Evolutionary conservation across 2,329 filamentous ascomycete genomes (phyloP).

Genomic region (Botryotinia convoluta): DNA sequence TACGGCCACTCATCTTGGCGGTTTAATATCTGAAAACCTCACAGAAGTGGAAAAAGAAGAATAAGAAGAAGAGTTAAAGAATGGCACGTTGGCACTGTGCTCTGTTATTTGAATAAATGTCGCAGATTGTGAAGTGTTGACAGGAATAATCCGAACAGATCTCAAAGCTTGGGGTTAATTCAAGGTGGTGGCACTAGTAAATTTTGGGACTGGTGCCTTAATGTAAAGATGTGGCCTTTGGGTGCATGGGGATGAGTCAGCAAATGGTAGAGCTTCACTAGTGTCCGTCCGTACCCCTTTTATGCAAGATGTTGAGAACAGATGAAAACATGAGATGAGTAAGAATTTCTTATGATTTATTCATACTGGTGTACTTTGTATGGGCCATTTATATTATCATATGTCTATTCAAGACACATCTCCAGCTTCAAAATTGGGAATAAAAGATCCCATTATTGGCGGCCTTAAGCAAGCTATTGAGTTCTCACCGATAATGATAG

Average conservation of each 20-base stretch:
- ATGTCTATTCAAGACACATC: background rate
- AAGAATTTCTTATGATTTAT: background rate
- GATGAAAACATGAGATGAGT: background rate
- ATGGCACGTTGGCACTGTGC: constrained; percentile 32
- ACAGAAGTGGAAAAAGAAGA: constrained; percentile 40
- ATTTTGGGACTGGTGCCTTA: constrained; percentile 23
- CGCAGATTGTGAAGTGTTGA: constrained; percentile 34
- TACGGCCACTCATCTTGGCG: constrained; percentile 45
- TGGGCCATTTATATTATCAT: background rate
- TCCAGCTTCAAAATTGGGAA: background rate
- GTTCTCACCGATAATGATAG: background rate
- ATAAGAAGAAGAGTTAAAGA: constrained; percentile 32
- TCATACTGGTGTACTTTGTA: background rate
- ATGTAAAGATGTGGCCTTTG: constrained; percentile 29
- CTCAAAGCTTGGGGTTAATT: constrained; percentile 24
- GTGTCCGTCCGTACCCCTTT: background rate
- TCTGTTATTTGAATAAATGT: constrained; percentile 16
- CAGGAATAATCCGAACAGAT: constrained; percentile 33
- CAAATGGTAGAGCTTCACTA: background rate
- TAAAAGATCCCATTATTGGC: background rate
- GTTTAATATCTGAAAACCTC: constrained; percentile 37
- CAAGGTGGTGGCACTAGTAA: constrained; percentile 27
- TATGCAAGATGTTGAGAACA: constrained; percentile 9
- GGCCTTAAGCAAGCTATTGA: background rate
- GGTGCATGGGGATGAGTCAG: constrained; percentile 16